Base-by-base conservation (phyloP, 108 stramenopile genomes). In the Cyclotella sp. region DNA sequence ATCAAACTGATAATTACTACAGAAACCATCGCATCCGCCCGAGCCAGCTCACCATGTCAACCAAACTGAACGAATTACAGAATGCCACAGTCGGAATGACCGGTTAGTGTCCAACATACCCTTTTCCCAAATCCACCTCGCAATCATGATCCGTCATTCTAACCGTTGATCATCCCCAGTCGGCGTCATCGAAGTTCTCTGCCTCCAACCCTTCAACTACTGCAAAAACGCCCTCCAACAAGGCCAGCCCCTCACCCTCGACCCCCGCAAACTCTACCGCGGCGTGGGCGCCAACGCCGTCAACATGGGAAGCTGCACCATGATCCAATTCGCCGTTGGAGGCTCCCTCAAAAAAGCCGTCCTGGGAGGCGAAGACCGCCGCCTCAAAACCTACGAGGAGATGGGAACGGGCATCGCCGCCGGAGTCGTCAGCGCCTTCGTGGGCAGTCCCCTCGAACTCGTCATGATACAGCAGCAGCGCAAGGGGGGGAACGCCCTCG, bases 401-500 rank as follows among this genome's bases (percentile, higher is more conserved):
- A 95, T 96, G 92, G 70, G 69, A 4, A 88, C 89, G 54, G 96
- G 96, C 39, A 79, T 95, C 30, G 77, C 63, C 34, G 97, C 95
- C 27, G 97, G 97, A 29, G 82, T 89, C 39, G 64, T 89, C 8
- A 82, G 84, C 60, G 97, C 93, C n/a, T 43, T 95, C 26, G 91
- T 91, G 0, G 94, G 91, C 21, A 89, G 87, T 68, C 97, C 97
- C 12, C 71, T 98, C 57, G 97, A 98, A 73, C 85, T 98, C 11
- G 84, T 96, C 75, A 98, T 98, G 97, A 96, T 98, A 75, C 97
- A 98, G 68, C 97, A 98, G 72, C 97, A 98, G 73, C 91, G 91
- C 62, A 96, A 91, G 83, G 97, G 97, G 52, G 89, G 89, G 18
- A 58, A 70, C 11, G 82, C 71, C 4, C 44, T 85, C 15, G 68